A percentile compares a stretch with the other conserved stretches of the same genome.
These are phyloP conservation scores for Globisporangium alternatum DNA, from an alignment of 352 stramenopile genomes.

Conservation along the genomic window DNA sequence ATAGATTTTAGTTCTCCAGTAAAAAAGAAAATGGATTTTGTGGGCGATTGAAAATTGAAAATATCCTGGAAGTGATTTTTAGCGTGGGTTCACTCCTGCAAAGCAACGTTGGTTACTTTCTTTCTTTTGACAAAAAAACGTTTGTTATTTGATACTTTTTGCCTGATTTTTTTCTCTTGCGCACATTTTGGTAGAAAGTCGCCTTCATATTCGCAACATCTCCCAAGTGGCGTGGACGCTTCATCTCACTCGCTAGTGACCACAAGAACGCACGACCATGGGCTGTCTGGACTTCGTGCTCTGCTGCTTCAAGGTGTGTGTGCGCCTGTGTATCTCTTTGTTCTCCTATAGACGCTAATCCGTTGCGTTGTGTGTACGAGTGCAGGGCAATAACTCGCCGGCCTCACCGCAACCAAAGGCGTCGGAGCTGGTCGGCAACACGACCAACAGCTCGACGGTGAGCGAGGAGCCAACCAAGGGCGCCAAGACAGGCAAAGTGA, in stretches of 20 bases:
- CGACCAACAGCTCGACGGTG: slow-evolving; percentile 15
- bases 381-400: slow-evolving; percentile 9
- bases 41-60: not conserved
- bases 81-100: slow-evolving; percentile 4
- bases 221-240: slow-evolving; percentile 1
- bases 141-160: slow-evolving; percentile 6
- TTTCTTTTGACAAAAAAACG: not conserved
- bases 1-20: too few relatives aligned
- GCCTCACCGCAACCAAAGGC: slow-evolving; percentile 9
- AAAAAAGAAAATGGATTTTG: not conserved
- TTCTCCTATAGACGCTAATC: not conserved
- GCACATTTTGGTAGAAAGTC: slow-evolving; percentile 4
- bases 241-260: not conserved
- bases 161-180: slow-evolving; percentile 12
- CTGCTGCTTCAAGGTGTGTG: slow-evolving; percentile 55
- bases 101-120: slow-evolving; percentile 6
- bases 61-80: not conserved
- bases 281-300: slow-evolving; percentile 66
- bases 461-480: slow-evolving; percentile 20
- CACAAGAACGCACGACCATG: slow-evolving; percentile 26
- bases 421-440: slow-evolving; percentile 7
- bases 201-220: not conserved
- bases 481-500: slow-evolving; percentile 50
- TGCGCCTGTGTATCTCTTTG: not conserved
- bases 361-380: not conserved